Base-by-base conservation (phyloP, 176 grass and related monocot genomes). In the Juncus effusus region DNA sequence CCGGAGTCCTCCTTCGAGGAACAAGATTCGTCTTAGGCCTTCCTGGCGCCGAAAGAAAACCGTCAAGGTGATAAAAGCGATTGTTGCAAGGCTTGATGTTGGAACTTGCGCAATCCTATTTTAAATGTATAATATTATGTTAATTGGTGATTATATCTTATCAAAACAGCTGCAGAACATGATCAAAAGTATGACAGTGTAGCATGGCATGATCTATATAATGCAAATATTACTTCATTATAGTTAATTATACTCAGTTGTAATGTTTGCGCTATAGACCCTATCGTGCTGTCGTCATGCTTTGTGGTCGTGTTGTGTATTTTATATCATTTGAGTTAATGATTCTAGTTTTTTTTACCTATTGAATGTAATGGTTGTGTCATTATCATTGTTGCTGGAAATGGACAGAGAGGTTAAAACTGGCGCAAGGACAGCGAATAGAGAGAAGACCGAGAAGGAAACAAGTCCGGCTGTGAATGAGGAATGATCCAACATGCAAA, bases 401-500 rank as follows among this genome's bases (percentile, higher is more conserved):
- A 87, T 42, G 44, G 79, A 82, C 69, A 85, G 40, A 35, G 77
- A 75, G 35, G 78, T 74, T 51, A 67, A 79, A 10, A 76, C 54
- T 13, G 88, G 88, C 6, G 83, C 51, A n/a, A 78, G 6, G 40
- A 96, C 38, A 62, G 85, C 64, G 28, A 96, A 75, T 53, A 73
- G 42, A 42, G 81, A 12, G 85, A 96, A 91, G 39, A 62, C 65
- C 5, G 77, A 68, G 77, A 85, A 91, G 37, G 92, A 96, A 28
- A 79, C 78, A 16, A 79, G 38, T 0, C 61, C 58, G 1, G 80
- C 54, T 3, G 56, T 28, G 6, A 59, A 7, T 9, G 93, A 75
- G 60, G 85, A 84, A 79, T 96, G 93, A 74, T 96, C 93, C 3
- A 96, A 87, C 14, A 60, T 39, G 67, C 93, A 96, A 69, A 76